phyloP scores from a whole-genome alignment of 2,329 filamentous ascomycete species.

The Polytolypa hystricis region DNA sequence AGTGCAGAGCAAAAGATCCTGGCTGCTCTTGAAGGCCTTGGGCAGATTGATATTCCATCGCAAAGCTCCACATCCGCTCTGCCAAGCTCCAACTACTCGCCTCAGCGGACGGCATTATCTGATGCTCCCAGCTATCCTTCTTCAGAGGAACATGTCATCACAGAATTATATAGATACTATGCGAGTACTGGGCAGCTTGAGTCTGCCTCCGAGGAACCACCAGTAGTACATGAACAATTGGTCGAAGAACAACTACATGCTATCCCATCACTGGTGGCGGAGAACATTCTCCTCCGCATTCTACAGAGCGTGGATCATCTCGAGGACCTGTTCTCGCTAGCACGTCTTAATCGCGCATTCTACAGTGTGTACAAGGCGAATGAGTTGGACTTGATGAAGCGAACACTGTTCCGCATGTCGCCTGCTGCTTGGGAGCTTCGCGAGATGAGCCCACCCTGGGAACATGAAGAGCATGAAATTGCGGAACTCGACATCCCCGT shows the following conservation, averaged over 20 bases:
- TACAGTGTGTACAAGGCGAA: conserved; percentile 47
- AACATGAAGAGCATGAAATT: conserved; percentile 29
- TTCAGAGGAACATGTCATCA: no score
- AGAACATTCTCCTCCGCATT: conserved; percentile 43
- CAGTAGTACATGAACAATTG: no score
- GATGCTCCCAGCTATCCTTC: no score
- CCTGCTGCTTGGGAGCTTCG: conserved; percentile 50
- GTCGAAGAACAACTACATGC: no score
- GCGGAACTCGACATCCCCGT: conserved; percentile 36
- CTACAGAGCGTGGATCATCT: conserved; percentile 38
- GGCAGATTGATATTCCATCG: no score
- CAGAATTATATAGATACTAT: no score
- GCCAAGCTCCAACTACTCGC: no score
- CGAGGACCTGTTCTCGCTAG: conserved; percentile 45
- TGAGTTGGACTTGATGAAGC: conserved; percentile 44
- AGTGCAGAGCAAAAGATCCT: conserved; percentile 1
- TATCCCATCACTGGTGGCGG: conserved; percentile 27
- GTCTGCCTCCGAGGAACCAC: no score
- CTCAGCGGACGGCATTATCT: no score
- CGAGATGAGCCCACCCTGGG: conserved; percentile 45
- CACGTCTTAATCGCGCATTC: conserved; percentile 45
- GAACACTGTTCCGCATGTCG: conserved; percentile 42
- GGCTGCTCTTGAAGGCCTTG: conserved; percentile 1
- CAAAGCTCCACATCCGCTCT: no score
- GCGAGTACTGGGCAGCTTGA: no score